phyloP scores from a whole-genome alignment of 305 asterid genomes.

The Fraxinus latifolia region DNA sequence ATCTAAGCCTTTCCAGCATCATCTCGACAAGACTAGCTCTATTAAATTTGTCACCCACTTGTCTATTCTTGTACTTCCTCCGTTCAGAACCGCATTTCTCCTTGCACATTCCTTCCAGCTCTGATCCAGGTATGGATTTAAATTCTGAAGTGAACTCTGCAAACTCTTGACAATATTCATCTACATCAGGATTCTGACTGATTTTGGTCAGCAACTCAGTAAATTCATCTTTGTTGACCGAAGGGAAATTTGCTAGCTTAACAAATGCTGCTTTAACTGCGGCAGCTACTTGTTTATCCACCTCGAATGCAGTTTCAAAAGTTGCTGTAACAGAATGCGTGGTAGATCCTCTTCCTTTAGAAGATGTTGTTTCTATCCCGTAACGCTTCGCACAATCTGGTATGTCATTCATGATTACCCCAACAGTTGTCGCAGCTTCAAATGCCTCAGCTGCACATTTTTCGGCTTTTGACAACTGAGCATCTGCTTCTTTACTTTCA shows the following conservation, averaged over 20 bases:
- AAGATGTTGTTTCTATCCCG: constrained; percentile 46
- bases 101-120: constrained; percentile 23
- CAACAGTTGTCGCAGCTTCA: constrained; percentile 67
- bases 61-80: constrained; percentile 30
- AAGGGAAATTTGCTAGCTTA: constrained; percentile 69
- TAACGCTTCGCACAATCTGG: constrained; percentile 50
- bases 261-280: constrained; percentile 78
- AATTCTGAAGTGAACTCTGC: constrained; percentile 44
- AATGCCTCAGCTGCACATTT: constrained; percentile 64
- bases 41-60: constrained; percentile 37
- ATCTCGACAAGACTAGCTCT: constrained; percentile 47
- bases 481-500: constrained; percentile 76
- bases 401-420: constrained; percentile 73
- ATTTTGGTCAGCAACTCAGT: constrained; percentile 70
- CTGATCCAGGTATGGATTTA: constrained; percentile 53
- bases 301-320: constrained; percentile 83
- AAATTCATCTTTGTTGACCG: constrained; percentile 63
- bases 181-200: constrained; percentile 73
- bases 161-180: constrained; percentile 31
- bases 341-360: constrained; percentile 44
- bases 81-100: constrained; percentile 15
- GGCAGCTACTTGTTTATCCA: constrained; percentile 85
- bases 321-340: constrained; percentile 67
- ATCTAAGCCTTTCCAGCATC: constrained; percentile 75
- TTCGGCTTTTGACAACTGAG: constrained; percentile 53